Base-by-base conservation (phyloP, 306 rosid species). In the Quercus agrifolia region DNA sequence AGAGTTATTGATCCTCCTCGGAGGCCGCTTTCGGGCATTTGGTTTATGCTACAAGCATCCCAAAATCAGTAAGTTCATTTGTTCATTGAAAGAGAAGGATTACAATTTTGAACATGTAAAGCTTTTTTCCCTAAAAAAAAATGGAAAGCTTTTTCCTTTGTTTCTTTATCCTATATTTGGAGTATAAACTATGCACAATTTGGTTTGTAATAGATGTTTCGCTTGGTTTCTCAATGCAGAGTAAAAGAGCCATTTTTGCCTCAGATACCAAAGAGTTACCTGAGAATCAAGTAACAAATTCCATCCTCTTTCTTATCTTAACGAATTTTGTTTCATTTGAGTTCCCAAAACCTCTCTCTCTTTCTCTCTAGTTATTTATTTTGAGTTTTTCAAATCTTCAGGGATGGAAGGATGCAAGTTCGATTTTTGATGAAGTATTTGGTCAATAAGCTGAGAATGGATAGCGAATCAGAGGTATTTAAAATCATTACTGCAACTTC, bases 401-500 rank as follows among this genome's bases (percentile, higher is more conserved):
- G 98, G 83, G 99, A 96, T 77, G 97, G 96, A 89, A 91, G 85
- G 80, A 96, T 91, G 97, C 91, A 97, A 70, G 93, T 96, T 83
- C 90, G 98, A 80, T 90, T 91, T 89, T 84, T 96, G 51, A 83
- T 89, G 72, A 96, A 96, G 89, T 96, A 93, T 86, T 85, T 95
- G 89, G 97, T 86, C 81, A 86, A 85, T 68, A 93, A 95, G 86
- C 91, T 96, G 80, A 86, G 87, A 80, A 86, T 96, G 77, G 91
- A 93, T 8, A 90, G 81, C 89, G 99, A 96, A 91, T 93, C 93
- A 52, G 98, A 96, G 99, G 99, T 96, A 91, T 80, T 82, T 69
- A 44, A 74, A 52, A 31, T 74, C 55, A 51, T 49, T 35, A 12
- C 23, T 18, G 13, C 49, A 31, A 44, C 79, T 73, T 58, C 56